Conservation (phyloP, 2,329 filamentous ascomycete genomes). For the Cordyceps sp. region DNA sequence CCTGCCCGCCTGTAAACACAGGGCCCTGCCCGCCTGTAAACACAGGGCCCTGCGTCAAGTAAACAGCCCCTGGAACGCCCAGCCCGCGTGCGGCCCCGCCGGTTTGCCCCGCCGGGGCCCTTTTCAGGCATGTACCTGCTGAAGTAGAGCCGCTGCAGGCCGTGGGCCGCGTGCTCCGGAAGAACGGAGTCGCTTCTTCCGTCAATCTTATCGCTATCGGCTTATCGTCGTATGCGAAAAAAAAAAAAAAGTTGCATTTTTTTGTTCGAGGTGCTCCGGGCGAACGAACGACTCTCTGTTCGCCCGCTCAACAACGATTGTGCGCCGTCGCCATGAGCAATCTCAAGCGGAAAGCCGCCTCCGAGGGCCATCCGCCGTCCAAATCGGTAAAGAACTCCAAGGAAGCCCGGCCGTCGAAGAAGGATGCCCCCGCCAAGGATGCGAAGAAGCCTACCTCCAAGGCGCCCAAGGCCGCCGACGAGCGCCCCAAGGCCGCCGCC, state of each 20-base stretch:
- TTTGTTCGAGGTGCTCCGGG: too few species aligned
- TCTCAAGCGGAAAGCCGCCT: constrained; percentile 41
- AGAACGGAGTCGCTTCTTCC: background rate
- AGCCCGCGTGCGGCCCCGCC: too few species aligned
- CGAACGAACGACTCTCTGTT: background rate
- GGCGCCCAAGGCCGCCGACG: too few species aligned
- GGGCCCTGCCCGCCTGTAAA: too few species aligned
- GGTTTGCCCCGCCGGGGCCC: too few species aligned
- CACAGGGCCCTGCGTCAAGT: too few species aligned
- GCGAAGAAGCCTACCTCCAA: constrained; percentile 11
- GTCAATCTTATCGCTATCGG: background rate
- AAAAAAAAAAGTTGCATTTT: too few species aligned
- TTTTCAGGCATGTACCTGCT: too few species aligned
- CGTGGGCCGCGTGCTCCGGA: background rate
- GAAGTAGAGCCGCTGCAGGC: background rate
- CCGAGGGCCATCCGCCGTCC: constrained; percentile 28
- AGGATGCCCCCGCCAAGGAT: constrained; percentile 15
- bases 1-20: too few species aligned
- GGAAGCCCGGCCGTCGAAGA: constrained; percentile 30
- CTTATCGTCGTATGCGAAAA: too few species aligned
- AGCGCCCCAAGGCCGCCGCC: too few species aligned
- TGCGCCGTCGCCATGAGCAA: constrained; percentile 31
- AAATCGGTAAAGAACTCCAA: constrained; percentile 30
- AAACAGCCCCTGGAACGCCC: too few species aligned
- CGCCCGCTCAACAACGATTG: background rate